Base-by-base conservation (phyloP, 805 yeast species). In the Lipomyces kockii region DNA sequence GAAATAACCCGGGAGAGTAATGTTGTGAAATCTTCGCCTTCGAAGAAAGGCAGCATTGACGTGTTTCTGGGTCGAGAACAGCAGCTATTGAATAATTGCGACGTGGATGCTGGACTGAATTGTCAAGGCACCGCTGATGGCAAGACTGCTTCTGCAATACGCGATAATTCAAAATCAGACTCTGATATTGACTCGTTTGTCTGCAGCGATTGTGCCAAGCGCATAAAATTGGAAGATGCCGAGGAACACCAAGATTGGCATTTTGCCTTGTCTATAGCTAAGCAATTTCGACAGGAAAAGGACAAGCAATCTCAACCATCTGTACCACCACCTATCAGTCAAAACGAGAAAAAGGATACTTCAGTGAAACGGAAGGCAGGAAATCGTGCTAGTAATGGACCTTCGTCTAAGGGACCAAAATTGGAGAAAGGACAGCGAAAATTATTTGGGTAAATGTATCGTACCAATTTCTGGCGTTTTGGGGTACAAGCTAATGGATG, bases 211-310 rank as follows among this genome's bases (percentile, higher is more conserved):
- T 81, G 83, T 62, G 60, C 67, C 6, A 59, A 61, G 27, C 20
- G 35, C 1, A 63, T 80, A n/a, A 46, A 64, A 0, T 11, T 52
- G 0, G 66, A 56, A 1, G 68, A 73, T 3, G 60, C 66, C 25
- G 72, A 63, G 7, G 82, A 80, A 60, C 83, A 81, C 64, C 63
- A 62, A 11, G 83, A 81, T 62, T 81, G 81, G 80, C 83, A 81
- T 56, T 74, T 75, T 62, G 83, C 83, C 5, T 67, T 66, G 59
- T 70, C 72, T 9, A 69, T 80, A 20, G 55, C 60, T n/a, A 34
- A 61, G n/a, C 60, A 64, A 32, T 22, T 65, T 32, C 20, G 22
- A n/a, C 63, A 57, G 22, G 55, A 57, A n/a, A 62, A 58, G 27
- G 69, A 61, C 2, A 4, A 39, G 1, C 9, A 27, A n/a, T 39